Percentiles rank a stretch among this genome's conserved stretches.
These are phyloP conservation scores for Malassezia restricta DNA, from an alignment of 1,284 basidiomycete genomes.

Conservation along the genomic window DNA sequence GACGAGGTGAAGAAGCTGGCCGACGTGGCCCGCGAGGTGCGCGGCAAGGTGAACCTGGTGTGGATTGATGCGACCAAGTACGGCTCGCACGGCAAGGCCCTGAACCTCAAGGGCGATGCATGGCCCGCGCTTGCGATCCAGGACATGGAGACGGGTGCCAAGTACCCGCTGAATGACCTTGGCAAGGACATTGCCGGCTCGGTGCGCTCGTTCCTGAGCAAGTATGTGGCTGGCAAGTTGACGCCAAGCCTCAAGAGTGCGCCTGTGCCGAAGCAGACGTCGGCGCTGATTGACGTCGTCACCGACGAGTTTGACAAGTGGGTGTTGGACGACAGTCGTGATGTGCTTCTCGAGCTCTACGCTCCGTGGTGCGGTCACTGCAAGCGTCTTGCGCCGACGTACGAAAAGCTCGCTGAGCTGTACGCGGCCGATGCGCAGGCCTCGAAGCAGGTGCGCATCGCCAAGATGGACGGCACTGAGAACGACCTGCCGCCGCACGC, in stretches of 20 bases:
- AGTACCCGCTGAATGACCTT: constrained; percentile 70
- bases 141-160: constrained; percentile 67
- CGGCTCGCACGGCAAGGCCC: constrained; percentile 82
- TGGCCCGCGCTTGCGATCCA: constrained; percentile 95
- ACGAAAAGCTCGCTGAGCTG: constrained; percentile 79
- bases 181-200: constrained; percentile 53
- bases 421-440: constrained; percentile 54
- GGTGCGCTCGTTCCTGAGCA: constrained; percentile 53
- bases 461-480: constrained; percentile 86
- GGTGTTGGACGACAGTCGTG: constrained; percentile 71
- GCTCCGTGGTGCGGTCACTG: constrained; percentile 78
- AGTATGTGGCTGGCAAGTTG: constrained; percentile 63
- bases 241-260: constrained; percentile 79
- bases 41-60: constrained; percentile 87
- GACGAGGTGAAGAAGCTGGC: constrained; percentile 59
- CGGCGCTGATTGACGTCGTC: constrained; percentile 71
- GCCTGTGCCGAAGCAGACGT: constrained; percentile 72
- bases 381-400: constrained; percentile 88
- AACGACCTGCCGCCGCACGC: constrained; percentile 84
- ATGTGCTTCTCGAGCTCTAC: constrained; percentile 88
- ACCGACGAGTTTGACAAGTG: constrained; percentile 74
- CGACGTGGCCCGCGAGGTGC: constrained; percentile 66
- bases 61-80: constrained; percentile 93
- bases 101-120: constrained; percentile 65
- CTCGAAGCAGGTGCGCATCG: constrained; percentile 67